phyloP scores from a whole-genome alignment of 371 early-diverging fungal species.

The Rhizomucor pusillus region DNA sequence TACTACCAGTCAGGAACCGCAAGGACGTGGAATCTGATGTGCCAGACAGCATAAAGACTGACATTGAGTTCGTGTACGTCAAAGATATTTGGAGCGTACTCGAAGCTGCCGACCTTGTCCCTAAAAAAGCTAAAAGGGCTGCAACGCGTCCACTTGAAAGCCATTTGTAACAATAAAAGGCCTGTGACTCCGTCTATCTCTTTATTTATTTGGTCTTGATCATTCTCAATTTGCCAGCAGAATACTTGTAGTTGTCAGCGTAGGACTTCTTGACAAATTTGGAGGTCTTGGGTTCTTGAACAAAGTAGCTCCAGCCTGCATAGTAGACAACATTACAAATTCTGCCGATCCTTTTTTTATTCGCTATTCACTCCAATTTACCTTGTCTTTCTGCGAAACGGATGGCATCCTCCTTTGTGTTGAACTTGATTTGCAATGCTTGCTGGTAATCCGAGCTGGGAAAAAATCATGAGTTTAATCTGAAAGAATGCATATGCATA shows the following conservation, averaged over 20 bases:
- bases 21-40: slow-evolving; percentile 60
- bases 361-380: slow-evolving; percentile 8
- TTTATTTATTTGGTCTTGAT: slow-evolving; percentile 79
- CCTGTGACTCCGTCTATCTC: too few species aligned
- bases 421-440: slow-evolving; percentile 83
- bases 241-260: slow-evolving; percentile 89
- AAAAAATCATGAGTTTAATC: not conserved
- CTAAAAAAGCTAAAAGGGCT: too few species aligned
- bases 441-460: slow-evolving; percentile 80
- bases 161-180: slow-evolving; percentile 2
- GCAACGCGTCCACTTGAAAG: not conserved
- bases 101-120: slow-evolving; percentile 47
- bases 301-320: slow-evolving; percentile 79
- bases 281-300: slow-evolving; percentile 81
- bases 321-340: not conserved
- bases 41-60: slow-evolving; percentile 55
- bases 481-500: not conserved
- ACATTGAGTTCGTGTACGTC: slow-evolving; percentile 69
- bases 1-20: slow-evolving; percentile 52
- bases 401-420: slow-evolving; percentile 85
- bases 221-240: slow-evolving; percentile 70
- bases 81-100: slow-evolving; percentile 66
- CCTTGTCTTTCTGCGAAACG: slow-evolving; percentile 94
- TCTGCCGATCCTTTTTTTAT: too few species aligned
- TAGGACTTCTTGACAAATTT: slow-evolving; percentile 80